phyloP scores from a whole-genome alignment of 208 protist genomes.

The Acanthamoeba castellanii region DNA sequence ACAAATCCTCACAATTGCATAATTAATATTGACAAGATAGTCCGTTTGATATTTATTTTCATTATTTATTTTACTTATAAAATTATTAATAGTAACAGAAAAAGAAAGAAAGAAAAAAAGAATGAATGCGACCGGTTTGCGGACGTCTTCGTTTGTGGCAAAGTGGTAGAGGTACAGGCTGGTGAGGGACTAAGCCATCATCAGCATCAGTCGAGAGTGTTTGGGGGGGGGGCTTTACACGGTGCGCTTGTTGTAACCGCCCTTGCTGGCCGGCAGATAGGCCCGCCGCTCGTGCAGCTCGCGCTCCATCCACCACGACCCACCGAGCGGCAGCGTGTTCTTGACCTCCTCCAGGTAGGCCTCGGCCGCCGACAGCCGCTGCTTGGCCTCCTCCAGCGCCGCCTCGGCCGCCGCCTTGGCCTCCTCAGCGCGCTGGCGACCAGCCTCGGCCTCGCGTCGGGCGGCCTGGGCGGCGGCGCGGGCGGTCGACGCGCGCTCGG shows the following conservation, averaged over 20 bases:
- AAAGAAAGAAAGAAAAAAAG: not conserved
- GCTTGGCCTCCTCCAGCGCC: constrained; percentile 72
- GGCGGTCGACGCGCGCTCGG: not conserved
- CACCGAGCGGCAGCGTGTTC: constrained; percentile 63
- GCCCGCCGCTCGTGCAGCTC: constrained; percentile 73
- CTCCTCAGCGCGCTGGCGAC: not conserved
- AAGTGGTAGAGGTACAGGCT: not conserved
- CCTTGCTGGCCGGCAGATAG: constrained; percentile 78
- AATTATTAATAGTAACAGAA: not conserved
- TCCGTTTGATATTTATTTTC: too few species aligned
- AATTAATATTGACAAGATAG: not conserved
- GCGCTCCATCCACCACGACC: constrained; percentile 80
- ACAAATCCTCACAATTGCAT: too few species aligned
- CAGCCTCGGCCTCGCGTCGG: not conserved
- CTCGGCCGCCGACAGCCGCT: constrained; percentile 59
- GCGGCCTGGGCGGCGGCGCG: constrained; percentile 4
- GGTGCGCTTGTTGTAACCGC: constrained; percentile 67
- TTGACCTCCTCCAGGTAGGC: constrained; percentile 80
- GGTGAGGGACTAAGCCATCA: too few species aligned
- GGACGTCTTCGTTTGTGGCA: too few species aligned
- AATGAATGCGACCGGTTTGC: too few species aligned
- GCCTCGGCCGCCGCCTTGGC: constrained; percentile 77
- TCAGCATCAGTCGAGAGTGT: too few species aligned
- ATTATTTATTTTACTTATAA: too few species aligned
- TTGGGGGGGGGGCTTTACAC: not conserved